phyloP scores from a whole-genome alignment of 768 basidiomycete genomes.

The Termitomyces sp. region DNA sequence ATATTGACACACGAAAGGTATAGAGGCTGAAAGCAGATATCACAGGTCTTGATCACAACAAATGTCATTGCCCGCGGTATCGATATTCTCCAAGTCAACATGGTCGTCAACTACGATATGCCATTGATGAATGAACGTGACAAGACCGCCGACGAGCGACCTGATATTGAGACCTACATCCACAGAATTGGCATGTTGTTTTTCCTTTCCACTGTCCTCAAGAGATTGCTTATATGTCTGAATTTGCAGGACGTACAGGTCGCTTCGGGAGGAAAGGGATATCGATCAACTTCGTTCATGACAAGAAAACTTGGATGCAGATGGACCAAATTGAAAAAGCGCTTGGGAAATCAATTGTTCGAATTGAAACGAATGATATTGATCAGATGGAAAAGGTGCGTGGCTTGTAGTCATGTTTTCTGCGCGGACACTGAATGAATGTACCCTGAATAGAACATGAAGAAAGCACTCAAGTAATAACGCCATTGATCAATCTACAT shows the following conservation, averaged over 20 bases:
- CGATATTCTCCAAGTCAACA: slow-evolving; percentile 98
- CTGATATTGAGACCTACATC: slow-evolving; percentile 96
- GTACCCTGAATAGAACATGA: slow-evolving; percentile 64
- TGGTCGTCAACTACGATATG: slow-evolving; percentile 99
- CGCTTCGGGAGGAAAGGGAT: slow-evolving; percentile 97
- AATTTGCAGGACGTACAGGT: slow-evolving; percentile 81
- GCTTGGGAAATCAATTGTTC: slow-evolving; percentile 74
- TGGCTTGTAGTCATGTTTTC: slow-evolving; percentile 14
- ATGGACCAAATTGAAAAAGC: slow-evolving; percentile 88
- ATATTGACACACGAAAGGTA: neutral
- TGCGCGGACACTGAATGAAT: slow-evolving; percentile 1
- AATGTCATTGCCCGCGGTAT: slow-evolving; percentile 99
- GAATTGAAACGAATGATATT: slow-evolving; percentile 86
- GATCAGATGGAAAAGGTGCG: slow-evolving; percentile 92
- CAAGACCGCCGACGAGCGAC: slow-evolving; percentile 50
- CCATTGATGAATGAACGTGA: slow-evolving; percentile 80
- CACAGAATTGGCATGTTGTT: slow-evolving; percentile 85
- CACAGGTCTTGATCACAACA: slow-evolving; percentile 84
- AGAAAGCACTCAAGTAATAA: slow-evolving; percentile 73
- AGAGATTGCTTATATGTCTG: slow-evolving; percentile 1
- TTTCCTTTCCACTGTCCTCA: neutral
- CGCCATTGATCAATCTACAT: neutral
- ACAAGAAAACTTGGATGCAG: slow-evolving; percentile 81
- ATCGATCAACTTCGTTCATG: slow-evolving; percentile 96
- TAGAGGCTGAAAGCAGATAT: neutral